A percentile compares a stretch with the other conserved stretches of the same genome.
phyloP scores from a whole-genome alignment of 1,284 basidiomycete genomes.

The Dichomitus squalens region DNA sequence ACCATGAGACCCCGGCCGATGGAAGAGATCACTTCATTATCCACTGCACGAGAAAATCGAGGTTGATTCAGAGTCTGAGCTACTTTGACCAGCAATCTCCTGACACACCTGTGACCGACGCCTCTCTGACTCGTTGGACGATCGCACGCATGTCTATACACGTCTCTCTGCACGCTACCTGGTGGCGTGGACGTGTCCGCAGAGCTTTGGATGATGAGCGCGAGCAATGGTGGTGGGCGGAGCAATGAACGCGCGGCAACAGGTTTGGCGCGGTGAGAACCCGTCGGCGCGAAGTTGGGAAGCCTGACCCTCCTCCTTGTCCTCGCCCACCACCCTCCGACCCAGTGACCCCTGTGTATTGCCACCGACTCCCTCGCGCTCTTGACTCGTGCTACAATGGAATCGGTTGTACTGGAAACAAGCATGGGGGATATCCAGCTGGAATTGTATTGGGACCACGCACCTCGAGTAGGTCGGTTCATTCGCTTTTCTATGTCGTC shows the following conservation, averaged over 20 bases:
- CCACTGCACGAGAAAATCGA: slow-evolving; percentile 47
- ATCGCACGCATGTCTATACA: slow-evolving; percentile 70
- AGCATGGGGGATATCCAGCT: slow-evolving; percentile 86
- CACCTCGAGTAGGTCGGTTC: slow-evolving; percentile 68
- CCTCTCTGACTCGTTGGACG: slow-evolving; percentile 74
- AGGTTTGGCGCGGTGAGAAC: slow-evolving; percentile 2
- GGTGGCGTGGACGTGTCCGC: background rate
- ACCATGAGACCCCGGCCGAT: slow-evolving; percentile 87
- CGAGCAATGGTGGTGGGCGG: background rate
- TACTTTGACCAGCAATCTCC: background rate
- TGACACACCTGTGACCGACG: slow-evolving; percentile 68
- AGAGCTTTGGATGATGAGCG: slow-evolving; percentile 7
- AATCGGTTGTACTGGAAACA: slow-evolving; percentile 81
- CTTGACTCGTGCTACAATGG: slow-evolving; percentile 31
- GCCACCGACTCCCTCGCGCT: slow-evolving; percentile 5
- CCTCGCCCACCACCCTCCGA: slow-evolving; percentile 15
- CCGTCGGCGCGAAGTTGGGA: slow-evolving; percentile 4
- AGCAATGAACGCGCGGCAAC: background rate
- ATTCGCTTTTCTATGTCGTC: slow-evolving; percentile 5
- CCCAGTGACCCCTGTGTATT: slow-evolving; percentile 20
- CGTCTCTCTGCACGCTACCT: background rate
- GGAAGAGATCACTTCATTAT: slow-evolving; percentile 71
- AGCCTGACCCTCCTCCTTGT: slow-evolving; percentile 3
- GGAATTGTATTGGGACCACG: slow-evolving; percentile 91
- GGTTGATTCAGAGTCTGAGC: background rate